Evolutionary conservation across 257 asterid genomes (phyloP), one percentile per base, ranked within the genome.

Genomic region (Solanum bulbocastanum): DNA sequence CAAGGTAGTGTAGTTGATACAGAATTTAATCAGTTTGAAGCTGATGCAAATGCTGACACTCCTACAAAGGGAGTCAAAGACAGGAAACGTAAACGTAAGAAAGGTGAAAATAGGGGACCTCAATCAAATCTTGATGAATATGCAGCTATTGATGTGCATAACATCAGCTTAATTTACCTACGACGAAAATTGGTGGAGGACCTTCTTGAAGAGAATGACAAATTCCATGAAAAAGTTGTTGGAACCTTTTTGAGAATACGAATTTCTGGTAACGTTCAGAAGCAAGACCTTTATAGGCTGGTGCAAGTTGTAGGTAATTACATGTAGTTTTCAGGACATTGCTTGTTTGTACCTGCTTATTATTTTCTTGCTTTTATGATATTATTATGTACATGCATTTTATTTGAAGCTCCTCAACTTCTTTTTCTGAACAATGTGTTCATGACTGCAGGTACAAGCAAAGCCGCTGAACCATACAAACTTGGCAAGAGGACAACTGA

Each of bases 241-340:
- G 98, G 99, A 86, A 97, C 98, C 87, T 97, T 96, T 94, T 98
- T 95, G 88, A 93, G 99, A 86, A 97, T 97, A 89, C 93, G 99
- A 89, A 97, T 97, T 88, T 95, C 96, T 83, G 98, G 97, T 83
- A 93, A 91, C 84, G 91, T 74, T 87, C 99, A 94, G 90, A 97
- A 97, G 95, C 99, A 97, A 90, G 99, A 97, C 90, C 87, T 97
- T 75, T 97, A 97, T 90, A 96, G 99, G 93, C 95, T 97, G 87
- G 99, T 97, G 87, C 99, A 93, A 92, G 99, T 97, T 91, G 95
- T 96, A 87, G 99, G 99, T 97, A 93, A 88, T 90, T 89, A 87
- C 90, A 71, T 73, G 37, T 83, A 46, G 42, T 88, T 56, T 85
- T 74, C 86, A 52, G 68, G 86, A 86, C 46, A 32, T 73, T 71